Base-by-base conservation (phyloP, 148 eudicot species). In the Rhododendron ovatum region DNA sequence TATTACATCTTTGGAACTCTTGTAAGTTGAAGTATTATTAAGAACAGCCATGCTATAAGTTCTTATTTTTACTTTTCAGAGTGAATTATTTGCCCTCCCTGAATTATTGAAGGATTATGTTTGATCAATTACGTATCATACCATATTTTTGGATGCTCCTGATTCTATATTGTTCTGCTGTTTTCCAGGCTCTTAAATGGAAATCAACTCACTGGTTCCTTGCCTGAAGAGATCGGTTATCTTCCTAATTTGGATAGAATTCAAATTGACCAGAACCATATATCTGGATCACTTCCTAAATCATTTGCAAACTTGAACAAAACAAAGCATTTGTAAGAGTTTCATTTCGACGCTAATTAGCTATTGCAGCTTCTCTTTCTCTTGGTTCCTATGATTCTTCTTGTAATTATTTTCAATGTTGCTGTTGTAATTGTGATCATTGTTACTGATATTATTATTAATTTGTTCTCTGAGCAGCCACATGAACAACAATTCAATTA, bases 171-270 rank as follows among this genome's bases (percentile, higher is more conserved):
- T 78, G 67, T n/a, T 78, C 55, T 84, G 81, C 57, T 87, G 86
- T 50, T 82, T 80, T 89, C 20, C 88, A 94, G 95, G 92, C 95
- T 96, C 45, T 88, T 96, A 89, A 96, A 91, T 80, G 99, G 99
- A 86, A 96, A 96, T 88, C 90, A 93, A 80, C 88, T 96, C 78
- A 91, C 93, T 55, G 99, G 99, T 57, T 81, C 91, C 39, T 93
- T 96, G 87, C 99, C 98, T 78, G 98, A 93, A 47, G 96, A 94
- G 88, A 84, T 94, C 45, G 96, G 96, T 30, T 87, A 87, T 90
- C 95, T 95, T 84, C 92, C 93, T 30, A 87, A 92, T 80, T 84
- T 95, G 78, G 87, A 90, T 86, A 89, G 94, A 83, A 90, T 94
- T 82, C 96, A 95, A 82, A 93, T 95, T 88, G 98, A 95, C 85